Evolutionary conservation across 192 early-diverging fungal species (phyloP), one percentile per base, ranked within the genome.

Genomic region (Haplosporangium gracile): DNA sequence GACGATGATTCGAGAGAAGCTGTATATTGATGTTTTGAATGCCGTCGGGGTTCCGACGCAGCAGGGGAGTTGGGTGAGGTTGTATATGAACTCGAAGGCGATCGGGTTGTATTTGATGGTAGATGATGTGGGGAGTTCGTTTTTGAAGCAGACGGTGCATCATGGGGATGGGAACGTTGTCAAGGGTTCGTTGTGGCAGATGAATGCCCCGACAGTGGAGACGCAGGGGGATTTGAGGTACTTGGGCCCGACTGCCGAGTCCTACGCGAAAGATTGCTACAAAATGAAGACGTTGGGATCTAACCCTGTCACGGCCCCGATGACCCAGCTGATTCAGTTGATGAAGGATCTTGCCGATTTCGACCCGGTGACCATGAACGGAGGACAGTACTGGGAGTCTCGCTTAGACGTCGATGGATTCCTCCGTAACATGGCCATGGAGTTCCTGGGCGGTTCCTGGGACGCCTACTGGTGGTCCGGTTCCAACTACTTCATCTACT

Each of bases 391-490:
- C 34, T 78, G 77, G 77, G 68, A 71, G 18, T 6, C 2, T 10
- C n/a, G 32, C 0, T 5, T 78, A 9, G 77, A 78, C 24, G 36
- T 78, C 9, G 49, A 78, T 1, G 77, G 77, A 36, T 78, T 71
- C 51, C 26, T 78, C 47, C 18, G 69, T 0, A 78, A 78, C 24
- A 78, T 83, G 40, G 83, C 88, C 5, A 79, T 89, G 65, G 86
- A 83, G 78, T 89, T 72, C 68, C 70, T 89, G 22, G 76, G 60
- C 29, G 88, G 84, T 4, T 89, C 88, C 4, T 89, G 88, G 88
- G 88, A 89, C 40, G 88, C 84, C 45, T 72, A 83, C 49, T 89
- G 88, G 88, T 87, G 79, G 26, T 82, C 85, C 49, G 88, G 84
- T 13, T 82, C 80, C 34, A 89, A 89, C 68, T 89, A 87, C 70